Conservation (phyloP, 2,329 filamentous ascomycete genomes). For the Paecilomyces niveus region DNA sequence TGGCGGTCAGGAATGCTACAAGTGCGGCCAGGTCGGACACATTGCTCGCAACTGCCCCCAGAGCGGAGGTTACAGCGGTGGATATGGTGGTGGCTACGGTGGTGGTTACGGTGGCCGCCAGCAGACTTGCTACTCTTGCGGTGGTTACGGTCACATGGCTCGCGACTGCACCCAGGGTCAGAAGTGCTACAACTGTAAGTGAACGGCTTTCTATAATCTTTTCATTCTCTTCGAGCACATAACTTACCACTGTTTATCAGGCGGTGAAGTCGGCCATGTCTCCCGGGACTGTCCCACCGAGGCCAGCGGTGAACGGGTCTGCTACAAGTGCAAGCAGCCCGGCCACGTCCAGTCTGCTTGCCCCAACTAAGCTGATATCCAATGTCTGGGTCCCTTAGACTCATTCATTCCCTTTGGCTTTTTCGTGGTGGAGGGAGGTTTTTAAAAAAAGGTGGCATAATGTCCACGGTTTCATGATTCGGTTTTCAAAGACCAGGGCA, state of each 20-base stretch:
- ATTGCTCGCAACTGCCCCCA: slow-evolving; percentile 66
- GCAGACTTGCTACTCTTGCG: slow-evolving; percentile 97
- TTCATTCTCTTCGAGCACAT: neutral
- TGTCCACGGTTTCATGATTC: neutral
- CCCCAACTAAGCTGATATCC: slow-evolving; percentile 59
- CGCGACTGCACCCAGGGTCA: slow-evolving; percentile 98
- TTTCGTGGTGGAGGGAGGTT: neutral
- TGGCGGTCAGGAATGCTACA: slow-evolving; percentile 77
- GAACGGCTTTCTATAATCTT: neutral
- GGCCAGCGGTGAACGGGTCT: slow-evolving; percentile 84
- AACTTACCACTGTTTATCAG: slow-evolving; percentile 26
- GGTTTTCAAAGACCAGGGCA: neutral
- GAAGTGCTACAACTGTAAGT: slow-evolving; percentile 97
- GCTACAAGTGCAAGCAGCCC: slow-evolving; percentile 88
- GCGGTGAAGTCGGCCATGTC: slow-evolving; percentile 83
- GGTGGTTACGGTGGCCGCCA: slow-evolving; percentile 48
- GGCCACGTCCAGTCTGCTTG: slow-evolving; percentile 93
- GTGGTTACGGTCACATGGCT: slow-evolving; percentile 94
- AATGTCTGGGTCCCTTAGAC: neutral
- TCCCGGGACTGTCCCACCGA: slow-evolving; percentile 95
- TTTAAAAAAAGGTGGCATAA: neutral
- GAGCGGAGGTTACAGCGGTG: slow-evolving; percentile 44
- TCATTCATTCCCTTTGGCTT: neutral
- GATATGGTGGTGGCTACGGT: slow-evolving; percentile 37
- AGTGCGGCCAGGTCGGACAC: slow-evolving; percentile 94